Conservation (phyloP, 2,329 filamentous ascomycete genomes). For the Elsinoe fawcettii region DNA sequence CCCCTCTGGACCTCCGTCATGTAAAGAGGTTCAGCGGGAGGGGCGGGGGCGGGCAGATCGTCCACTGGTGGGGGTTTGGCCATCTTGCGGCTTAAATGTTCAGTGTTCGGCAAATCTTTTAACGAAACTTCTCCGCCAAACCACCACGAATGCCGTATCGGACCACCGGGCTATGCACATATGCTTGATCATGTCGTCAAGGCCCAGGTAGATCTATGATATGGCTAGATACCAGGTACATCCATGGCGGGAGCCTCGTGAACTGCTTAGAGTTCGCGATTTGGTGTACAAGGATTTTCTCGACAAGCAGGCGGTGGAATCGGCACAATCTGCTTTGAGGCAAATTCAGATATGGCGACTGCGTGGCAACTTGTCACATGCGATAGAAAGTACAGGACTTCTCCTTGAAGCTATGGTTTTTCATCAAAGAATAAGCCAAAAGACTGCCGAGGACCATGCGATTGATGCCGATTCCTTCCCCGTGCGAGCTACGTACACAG, state of each 20-base stretch:
- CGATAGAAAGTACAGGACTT: slow-evolving; percentile 70
- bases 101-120: background rate
- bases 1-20: background rate
- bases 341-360: slow-evolving; percentile 51
- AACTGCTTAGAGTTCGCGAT: slow-evolving; percentile 58
- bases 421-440: slow-evolving; percentile 44
- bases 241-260: slow-evolving; percentile 59
- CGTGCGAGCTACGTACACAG: slow-evolving; percentile 60
- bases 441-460: slow-evolving; percentile 41
- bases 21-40: background rate
- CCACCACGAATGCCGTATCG: background rate
- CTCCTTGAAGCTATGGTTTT: slow-evolving; percentile 61
- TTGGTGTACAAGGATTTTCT: slow-evolving; percentile 48
- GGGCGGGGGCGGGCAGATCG: background rate
- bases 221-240: slow-evolving; percentile 55
- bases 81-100: background rate
- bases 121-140: background rate
- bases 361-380: slow-evolving; percentile 65
- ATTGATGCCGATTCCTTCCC: slow-evolving; percentile 9
- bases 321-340: background rate
- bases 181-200: background rate
- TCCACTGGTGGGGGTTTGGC: background rate
- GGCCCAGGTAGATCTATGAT: background rate
- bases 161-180: background rate
- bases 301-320: background rate